Conservation (phyloP, 192 early-diverging fungal species). For the Coemansia sp. region DNA sequence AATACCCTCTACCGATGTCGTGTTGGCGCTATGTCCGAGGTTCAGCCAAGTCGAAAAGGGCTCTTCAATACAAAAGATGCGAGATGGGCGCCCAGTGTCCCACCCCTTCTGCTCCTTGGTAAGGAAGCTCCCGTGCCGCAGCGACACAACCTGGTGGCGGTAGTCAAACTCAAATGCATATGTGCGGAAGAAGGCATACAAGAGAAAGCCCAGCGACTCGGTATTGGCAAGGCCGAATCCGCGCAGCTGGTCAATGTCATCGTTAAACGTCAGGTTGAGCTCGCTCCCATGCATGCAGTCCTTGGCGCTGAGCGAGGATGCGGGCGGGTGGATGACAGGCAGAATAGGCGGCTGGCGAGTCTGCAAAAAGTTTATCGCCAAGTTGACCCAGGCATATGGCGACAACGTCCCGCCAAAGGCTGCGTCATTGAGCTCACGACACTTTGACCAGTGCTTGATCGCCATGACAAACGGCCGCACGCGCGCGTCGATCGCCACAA, state of each 20-base stretch:
- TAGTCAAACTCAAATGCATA: slow-evolving; percentile 88
- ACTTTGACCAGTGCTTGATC: slow-evolving; percentile 93
- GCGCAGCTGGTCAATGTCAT: slow-evolving; percentile 63
- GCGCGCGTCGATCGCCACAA: slow-evolving; percentile 83
- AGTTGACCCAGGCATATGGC: slow-evolving; percentile 93
- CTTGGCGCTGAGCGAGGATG: slow-evolving; percentile 18
- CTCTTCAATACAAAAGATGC: slow-evolving; percentile 88
- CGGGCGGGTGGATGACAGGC: slow-evolving; percentile 72
- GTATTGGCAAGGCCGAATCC: slow-evolving; percentile 70
- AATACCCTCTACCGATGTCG: slow-evolving; percentile 72
- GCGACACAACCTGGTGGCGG: slow-evolving; percentile 73
- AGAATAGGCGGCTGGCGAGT: slow-evolving; percentile 86
- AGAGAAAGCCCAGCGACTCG: slow-evolving; percentile 74
- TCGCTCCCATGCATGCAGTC: slow-evolving; percentile 22
- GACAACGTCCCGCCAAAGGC: slow-evolving; percentile 93
- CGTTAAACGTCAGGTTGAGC: slow-evolving; percentile 75
- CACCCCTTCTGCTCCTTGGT: slow-evolving; percentile 85
- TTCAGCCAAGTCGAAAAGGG: slow-evolving; percentile 88
- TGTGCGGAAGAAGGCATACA: slow-evolving; percentile 84
- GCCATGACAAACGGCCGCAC: slow-evolving; percentile 89
- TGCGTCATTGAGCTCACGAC: slow-evolving; percentile 84
- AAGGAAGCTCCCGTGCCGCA: slow-evolving; percentile 76
- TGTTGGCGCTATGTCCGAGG: slow-evolving; percentile 88
- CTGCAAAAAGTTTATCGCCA: slow-evolving; percentile 92
- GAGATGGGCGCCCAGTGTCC: slow-evolving; percentile 66